Percentiles rank a stretch among this genome's conserved stretches.
Evolutionary conservation across 371 early-diverging fungal genomes (phyloP).

Genomic region (Rhizopus arrhizus): DNA sequence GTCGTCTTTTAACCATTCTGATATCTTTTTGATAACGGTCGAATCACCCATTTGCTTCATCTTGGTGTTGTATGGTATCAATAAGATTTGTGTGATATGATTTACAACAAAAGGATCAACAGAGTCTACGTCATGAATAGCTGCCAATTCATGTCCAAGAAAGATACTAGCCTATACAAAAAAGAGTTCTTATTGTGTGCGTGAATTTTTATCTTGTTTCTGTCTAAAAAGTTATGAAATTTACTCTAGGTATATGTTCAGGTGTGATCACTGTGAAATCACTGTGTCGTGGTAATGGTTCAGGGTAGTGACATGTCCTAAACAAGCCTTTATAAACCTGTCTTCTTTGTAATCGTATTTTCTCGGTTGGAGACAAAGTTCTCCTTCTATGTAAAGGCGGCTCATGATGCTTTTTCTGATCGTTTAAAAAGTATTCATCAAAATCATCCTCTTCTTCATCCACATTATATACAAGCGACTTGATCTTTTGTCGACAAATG

Average conservation of each 20-base stretch:
- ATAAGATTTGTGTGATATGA: slow-evolving; percentile 34
- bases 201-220: background rate
- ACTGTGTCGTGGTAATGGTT: slow-evolving; percentile 19
- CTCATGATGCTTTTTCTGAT: slow-evolving; percentile 31
- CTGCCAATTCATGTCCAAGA: slow-evolving; percentile 35
- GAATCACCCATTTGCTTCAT: slow-evolving; percentile 35
- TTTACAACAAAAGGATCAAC: slow-evolving; percentile 34
- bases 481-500: slow-evolving; percentile 52
- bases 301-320: slow-evolving; percentile 21
- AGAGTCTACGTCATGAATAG: slow-evolving; percentile 24
- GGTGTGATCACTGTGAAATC: slow-evolving; percentile 30
- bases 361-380: slow-evolving; percentile 18
- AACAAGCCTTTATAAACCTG: slow-evolving; percentile 27
- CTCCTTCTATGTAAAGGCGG: slow-evolving; percentile 25
- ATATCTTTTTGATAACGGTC: slow-evolving; percentile 18
- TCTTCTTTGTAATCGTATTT: slow-evolving; percentile 21
- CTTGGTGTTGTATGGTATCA: slow-evolving; percentile 29
- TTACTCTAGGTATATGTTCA: slow-evolving; percentile 43
- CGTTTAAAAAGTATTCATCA: slow-evolving; percentile 44
- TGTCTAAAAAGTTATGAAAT: background rate
- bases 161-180: slow-evolving; percentile 29
- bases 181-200: background rate
- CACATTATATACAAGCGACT: slow-evolving; percentile 41
- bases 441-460: slow-evolving; percentile 39
- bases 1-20: slow-evolving; percentile 40